Base-by-base conservation (phyloP, 495 filamentous ascomycete genomes). In the Hamigera avellanea region DNA sequence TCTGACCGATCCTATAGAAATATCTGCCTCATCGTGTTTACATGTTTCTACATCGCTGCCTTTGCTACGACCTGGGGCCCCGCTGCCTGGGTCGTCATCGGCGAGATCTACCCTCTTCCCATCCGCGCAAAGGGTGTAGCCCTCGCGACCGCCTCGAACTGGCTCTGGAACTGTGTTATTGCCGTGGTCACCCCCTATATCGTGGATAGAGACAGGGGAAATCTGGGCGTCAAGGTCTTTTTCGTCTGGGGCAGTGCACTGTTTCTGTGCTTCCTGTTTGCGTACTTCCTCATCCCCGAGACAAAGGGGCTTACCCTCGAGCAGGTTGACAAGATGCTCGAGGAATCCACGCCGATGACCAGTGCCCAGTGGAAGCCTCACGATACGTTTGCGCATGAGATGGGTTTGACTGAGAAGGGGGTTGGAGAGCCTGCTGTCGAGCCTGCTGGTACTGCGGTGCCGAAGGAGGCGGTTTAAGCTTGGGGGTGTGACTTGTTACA, bases 291-390 rank as follows among this genome's bases (percentile, higher is more conserved):
- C 30, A 66, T 87, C 13, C 77, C 78, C 19, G 82, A 87, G 68
- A 86, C 82, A 50, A 86, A 85, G 69, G 81, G 81, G 37, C 68
- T 89, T 13, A 77, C 80, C n/a, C 77, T 87, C 34, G 83, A 89
- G 59, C 82, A 89, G 54, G 78, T 89, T 43, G 83, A 87, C 61
- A 69, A 69, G 48, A 85, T 89, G 83, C 64, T 88, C 56, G 83
- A 84, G 56, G 83, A 88, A 64, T 73, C 74, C 4, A 81, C 70
- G 1, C 78, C 84, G n/a, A 58, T 76, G 16, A 80, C 72, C 12
- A 84, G 80, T 35, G 52, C 66, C 54, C 73, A 70, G 49, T 88
- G 84, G 84, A 68, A 66, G 47, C 81, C 82, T 16, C 72, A 73
- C 47, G 62, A 62, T 36, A 89, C 83, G 18, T 86, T 80, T 43